A percentile compares a stretch with the other conserved stretches of the same genome.
phyloP scores from a whole-genome alignment of 805 yeast species.

The Jamesozyma hellenica region DNA sequence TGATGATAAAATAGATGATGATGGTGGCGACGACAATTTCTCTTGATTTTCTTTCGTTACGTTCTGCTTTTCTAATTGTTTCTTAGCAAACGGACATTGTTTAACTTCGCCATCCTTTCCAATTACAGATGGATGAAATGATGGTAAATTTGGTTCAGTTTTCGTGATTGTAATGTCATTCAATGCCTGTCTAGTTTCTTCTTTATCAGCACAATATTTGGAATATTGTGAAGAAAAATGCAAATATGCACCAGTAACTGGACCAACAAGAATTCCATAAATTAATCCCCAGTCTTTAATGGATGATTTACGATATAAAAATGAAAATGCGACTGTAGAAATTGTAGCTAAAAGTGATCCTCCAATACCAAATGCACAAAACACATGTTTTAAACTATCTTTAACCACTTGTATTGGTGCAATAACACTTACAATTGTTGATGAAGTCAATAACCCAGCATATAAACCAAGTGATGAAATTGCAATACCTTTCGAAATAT shows the following conservation, averaged over 20 bases:
- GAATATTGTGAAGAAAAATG: slow-evolving; percentile 1
- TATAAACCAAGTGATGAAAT: slow-evolving; percentile 58
- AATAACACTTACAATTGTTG: slow-evolving; percentile 29
- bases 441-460: slow-evolving; percentile 36
- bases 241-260: slow-evolving; percentile 8
- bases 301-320: slow-evolving; percentile 2
- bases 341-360: slow-evolving; percentile 35
- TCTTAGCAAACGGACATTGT: slow-evolving; percentile 9
- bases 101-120: slow-evolving; percentile 7
- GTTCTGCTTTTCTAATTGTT: neutral
- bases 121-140: slow-evolving; percentile 8
- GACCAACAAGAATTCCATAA: slow-evolving; percentile 9
- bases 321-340: slow-evolving; percentile 41
- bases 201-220: neutral
- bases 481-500: slow-evolving; percentile 53
- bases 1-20: neutral
- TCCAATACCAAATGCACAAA: slow-evolving; percentile 15
- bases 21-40: neutral
- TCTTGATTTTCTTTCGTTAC: neutral
- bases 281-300: slow-evolving; percentile 1
- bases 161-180: neutral
- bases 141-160: slow-evolving; percentile 3
- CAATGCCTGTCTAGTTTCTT: neutral
- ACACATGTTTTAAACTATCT: slow-evolving; percentile 13
- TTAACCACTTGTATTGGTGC: slow-evolving; percentile 13